phyloP scores from a whole-genome alignment of 257 asterid species.

The Euphrasia confusa region DNA sequence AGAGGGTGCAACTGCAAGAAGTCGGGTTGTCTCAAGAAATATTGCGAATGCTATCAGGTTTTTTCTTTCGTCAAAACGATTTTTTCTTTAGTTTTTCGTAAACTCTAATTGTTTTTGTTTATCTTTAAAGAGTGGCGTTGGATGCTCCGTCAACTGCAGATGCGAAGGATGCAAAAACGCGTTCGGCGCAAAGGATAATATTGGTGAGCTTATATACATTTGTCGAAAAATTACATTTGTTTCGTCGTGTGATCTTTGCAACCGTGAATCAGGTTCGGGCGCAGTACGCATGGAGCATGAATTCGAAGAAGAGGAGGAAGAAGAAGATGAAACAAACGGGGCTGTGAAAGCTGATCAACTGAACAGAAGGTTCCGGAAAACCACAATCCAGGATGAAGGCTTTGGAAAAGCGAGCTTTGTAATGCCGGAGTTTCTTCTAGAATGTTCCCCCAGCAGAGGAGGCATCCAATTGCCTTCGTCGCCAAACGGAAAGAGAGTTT shows the following conservation, averaged over 20 bases:
- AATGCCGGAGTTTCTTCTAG: constrained; percentile 65
- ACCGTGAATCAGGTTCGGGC: constrained; percentile 36
- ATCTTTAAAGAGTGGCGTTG: constrained; percentile 48
- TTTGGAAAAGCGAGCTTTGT: constrained; percentile 40
- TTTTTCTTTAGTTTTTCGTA: neutral
- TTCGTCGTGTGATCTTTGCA: neutral
- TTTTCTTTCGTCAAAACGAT: neutral
- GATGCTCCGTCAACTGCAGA: constrained; percentile 65
- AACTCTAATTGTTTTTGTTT: neutral
- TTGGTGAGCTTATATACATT: constrained; percentile 34
- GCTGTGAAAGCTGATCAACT: constrained; percentile 25
- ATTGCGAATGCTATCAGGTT: constrained; percentile 72
- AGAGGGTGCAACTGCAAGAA: constrained; percentile 74
- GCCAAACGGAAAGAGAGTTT: constrained; percentile 82
- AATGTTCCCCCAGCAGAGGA: constrained; percentile 41
- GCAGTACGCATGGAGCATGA: constrained; percentile 41
- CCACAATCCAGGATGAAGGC: constrained; percentile 29
- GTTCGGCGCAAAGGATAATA: constrained; percentile 44
- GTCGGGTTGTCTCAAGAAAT: constrained; percentile 62
- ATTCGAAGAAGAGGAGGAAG: constrained; percentile 43
- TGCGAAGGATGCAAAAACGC: constrained; percentile 61
- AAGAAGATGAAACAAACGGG: constrained; percentile 47
- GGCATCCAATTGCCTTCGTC: constrained; percentile 54
- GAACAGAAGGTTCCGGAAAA: constrained; percentile 34
- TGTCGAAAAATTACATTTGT: neutral